Percentiles rank a stretch among this genome's conserved stretches.
phyloP scores from a whole-genome alignment of 345 rosid species.

The Cardamine resedifolia region DNA sequence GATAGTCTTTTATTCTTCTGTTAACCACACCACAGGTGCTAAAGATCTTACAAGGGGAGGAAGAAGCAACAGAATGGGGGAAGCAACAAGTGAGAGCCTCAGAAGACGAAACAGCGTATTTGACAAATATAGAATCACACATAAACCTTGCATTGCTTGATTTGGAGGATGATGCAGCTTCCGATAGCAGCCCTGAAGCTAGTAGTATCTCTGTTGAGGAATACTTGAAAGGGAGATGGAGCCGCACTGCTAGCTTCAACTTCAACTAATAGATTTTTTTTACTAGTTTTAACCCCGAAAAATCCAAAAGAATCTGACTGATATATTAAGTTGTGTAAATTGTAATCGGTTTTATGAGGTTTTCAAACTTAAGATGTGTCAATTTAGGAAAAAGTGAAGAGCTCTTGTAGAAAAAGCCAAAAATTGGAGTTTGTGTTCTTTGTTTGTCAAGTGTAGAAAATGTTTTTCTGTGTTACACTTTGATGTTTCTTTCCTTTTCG shows the following conservation, averaged over 20 bases:
- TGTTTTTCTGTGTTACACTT: not conserved
- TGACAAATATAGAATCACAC: slow-evolving; percentile 68
- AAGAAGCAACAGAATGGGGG: slow-evolving; percentile 70
- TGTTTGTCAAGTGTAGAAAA: slow-evolving; percentile 10
- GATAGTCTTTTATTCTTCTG: no score
- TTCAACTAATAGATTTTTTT: slow-evolving; percentile 29
- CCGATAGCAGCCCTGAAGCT: slow-evolving; percentile 58
- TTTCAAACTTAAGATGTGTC: slow-evolving; percentile 19
- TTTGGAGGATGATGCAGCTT: slow-evolving; percentile 68
- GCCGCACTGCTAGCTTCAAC: slow-evolving; percentile 76
- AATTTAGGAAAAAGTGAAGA: slow-evolving; percentile 23
- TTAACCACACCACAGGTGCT: slow-evolving; percentile 47
- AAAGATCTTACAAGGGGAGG: slow-evolving; percentile 80
- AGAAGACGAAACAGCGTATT: slow-evolving; percentile 54
- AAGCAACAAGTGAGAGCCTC: slow-evolving; percentile 52
- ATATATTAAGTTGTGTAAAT: slow-evolving; percentile 35
- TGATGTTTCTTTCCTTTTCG: not conserved
- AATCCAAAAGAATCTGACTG: not conserved
- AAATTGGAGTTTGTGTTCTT: slow-evolving; percentile 9
- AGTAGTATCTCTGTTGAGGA: slow-evolving; percentile 60
- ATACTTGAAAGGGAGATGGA: slow-evolving; percentile 77
- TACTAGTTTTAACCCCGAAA: slow-evolving; percentile 26
- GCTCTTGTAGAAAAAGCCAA: slow-evolving; percentile 23
- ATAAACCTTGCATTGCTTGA: slow-evolving; percentile 81
- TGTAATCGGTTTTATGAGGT: slow-evolving; percentile 24